phyloP scores from a whole-genome alignment of 2,329 filamentous ascomycete species.

The Botrytis aclada region DNA sequence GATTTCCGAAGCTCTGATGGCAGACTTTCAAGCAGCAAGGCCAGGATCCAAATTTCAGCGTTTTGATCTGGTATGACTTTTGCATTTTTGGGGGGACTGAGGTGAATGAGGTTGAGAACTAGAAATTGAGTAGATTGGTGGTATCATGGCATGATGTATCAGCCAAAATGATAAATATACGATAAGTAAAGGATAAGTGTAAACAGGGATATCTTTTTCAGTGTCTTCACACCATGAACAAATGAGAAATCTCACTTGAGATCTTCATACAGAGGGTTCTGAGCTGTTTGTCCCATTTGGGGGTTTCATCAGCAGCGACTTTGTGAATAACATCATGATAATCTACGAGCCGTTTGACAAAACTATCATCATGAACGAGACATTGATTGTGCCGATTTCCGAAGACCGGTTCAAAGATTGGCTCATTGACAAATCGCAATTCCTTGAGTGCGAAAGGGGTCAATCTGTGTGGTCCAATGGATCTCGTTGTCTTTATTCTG shows the following conservation, averaged over 20 bases:
- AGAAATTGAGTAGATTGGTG: background rate
- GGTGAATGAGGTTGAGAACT: background rate
- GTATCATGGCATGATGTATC: background rate
- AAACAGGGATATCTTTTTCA: background rate
- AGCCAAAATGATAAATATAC: background rate
- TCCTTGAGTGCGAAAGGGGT: background rate
- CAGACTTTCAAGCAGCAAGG: background rate
- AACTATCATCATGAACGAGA: background rate
- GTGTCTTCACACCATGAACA: background rate
- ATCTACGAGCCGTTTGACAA: background rate
- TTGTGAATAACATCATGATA: background rate
- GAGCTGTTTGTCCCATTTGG: background rate
- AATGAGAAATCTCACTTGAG: background rate
- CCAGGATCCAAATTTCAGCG: too few species aligned
- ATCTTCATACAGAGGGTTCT: background rate
- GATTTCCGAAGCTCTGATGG: background rate
- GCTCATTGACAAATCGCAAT: background rate
- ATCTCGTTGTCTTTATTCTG: background rate
- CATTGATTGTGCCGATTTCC: background rate
- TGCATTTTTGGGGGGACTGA: background rate
- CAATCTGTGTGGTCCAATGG: background rate
- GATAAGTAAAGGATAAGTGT: background rate
- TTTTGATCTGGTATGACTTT: background rate
- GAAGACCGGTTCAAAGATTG: background rate
- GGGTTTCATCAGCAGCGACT: background rate